Percentiles rank a stretch among this genome's conserved stretches.
Conservation (phyloP, 2,329 filamentous ascomycete species). For the Colletotrichum lindemuthianum region DNA sequence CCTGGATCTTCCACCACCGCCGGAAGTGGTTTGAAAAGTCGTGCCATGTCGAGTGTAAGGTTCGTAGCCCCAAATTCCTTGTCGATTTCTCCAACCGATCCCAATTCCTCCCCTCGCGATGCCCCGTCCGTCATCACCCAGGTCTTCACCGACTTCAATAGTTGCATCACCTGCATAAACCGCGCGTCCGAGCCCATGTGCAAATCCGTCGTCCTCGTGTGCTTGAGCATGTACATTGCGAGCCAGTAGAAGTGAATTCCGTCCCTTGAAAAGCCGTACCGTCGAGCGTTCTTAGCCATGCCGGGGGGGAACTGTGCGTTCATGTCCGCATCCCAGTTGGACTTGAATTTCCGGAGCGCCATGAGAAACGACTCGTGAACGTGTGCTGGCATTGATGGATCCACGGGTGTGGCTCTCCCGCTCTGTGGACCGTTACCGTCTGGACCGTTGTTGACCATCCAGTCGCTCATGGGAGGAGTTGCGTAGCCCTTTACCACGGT, state of each 20-base stretch:
- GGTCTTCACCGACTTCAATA: conserved; percentile 68
- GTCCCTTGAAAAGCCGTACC: conserved; percentile 77
- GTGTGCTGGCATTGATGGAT: conserved; percentile 55
- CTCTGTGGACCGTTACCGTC: conserved; percentile 51
- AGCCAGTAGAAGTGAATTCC: conserved; percentile 80
- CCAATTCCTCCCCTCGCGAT: conserved; percentile 72
- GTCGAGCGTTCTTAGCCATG: conserved; percentile 59
- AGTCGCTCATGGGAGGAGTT: conserved; percentile 69
- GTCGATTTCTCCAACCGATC: conserved; percentile 75
- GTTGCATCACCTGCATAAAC: conserved; percentile 67
- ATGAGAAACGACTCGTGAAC: conserved; percentile 59
- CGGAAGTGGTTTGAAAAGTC: conserved; percentile 72
- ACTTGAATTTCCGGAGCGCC: conserved; percentile 78
- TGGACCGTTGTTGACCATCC: conserved; percentile 57
- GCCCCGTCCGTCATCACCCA: conserved; percentile 73
- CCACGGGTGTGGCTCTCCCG: conserved; percentile 57
- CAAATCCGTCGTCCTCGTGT: conserved; percentile 63
- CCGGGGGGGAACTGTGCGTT: conserved; percentile 70
- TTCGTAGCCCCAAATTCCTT: conserved; percentile 71
- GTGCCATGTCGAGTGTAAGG: conserved; percentile 76
- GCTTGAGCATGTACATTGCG: conserved; percentile 72
- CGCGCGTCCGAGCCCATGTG: conserved; percentile 67
- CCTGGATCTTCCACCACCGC: conserved; percentile 54
- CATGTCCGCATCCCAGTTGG: conserved; percentile 77
- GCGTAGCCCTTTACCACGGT: conserved; percentile 52